Base-by-base conservation (phyloP, 2,329 filamentous ascomycete species). In the Aureobasidium melanogenum region DNA sequence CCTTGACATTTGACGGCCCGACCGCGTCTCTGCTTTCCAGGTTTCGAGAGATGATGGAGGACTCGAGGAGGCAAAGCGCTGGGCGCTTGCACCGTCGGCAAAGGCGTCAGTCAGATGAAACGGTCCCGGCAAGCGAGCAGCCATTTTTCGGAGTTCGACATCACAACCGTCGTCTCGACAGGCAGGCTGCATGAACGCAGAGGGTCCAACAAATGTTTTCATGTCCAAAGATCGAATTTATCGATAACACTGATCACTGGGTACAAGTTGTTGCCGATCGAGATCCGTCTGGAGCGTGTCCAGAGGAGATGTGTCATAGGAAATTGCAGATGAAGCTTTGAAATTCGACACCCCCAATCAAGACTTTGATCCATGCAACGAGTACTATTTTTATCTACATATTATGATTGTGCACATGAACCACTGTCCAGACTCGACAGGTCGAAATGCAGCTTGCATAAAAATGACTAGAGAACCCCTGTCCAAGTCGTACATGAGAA, bases 31-130 rank as follows among this genome's bases (percentile, higher is more conserved):
- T 32, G 38, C 7, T 44, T 43, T 56, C 38, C 38, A 56, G n/a
- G 52, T 56, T 44, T 44, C 52, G 19, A 34, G 24, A 24, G 8
- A 19, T 41, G 36, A 32, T 44, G 52, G 38, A 56, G 51, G 22
- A 15, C n/a, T n/a, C n/a, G n/a, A n/a, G n/a, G n/a, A n/a, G n/a
- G n/a, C n/a, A n/a, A 32, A 34, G 38, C 17, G 39, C 24, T 30
- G 22, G 28, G 39, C 39, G 38, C 39, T 56, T 56, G 52, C 19
- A 41, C 17, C 24, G 5, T 55, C 51, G 51, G 36, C 36, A 55
- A 55, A 55, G 36, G 50, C 34, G 22, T n/a, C n/a, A n/a, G n/a
- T n/a, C n/a, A n/a, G n/a, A n/a, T 55, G 51, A 55, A 55, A 55
- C 51, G 51, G 38, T 43, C 17, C 51, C 51, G 38, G 51, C 39